phyloP scores from a whole-genome alignment of 208 protist species.

The Balamuthia mandrillaris region DNA sequence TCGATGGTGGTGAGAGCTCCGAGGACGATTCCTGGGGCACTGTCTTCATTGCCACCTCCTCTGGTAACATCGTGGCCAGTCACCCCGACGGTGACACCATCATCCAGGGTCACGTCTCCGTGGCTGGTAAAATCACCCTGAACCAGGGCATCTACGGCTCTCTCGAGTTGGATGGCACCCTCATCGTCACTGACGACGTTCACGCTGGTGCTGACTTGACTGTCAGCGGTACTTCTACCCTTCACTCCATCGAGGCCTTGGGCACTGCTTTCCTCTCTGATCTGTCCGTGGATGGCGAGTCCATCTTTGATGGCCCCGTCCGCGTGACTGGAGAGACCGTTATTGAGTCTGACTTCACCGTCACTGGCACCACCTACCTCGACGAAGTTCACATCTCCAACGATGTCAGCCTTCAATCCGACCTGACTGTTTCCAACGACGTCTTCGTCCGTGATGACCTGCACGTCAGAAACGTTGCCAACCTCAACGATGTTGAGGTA shows the following conservation, averaged over 20 bases:
- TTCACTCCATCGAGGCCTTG: too few relatives aligned
- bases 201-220: not conserved
- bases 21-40: too few relatives aligned
- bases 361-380: not conserved
- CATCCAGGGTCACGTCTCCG: not conserved
- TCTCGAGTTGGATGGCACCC: not conserved
- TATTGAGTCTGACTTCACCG: not conserved
- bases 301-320: too few relatives aligned
- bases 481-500: too few relatives aligned
- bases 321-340: not conserved
- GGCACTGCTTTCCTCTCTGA: too few relatives aligned
- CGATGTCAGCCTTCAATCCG: not conserved
- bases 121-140: not conserved
- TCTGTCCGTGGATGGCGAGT: too few relatives aligned
- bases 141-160: not conserved
- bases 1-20: too few relatives aligned
- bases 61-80: too few relatives aligned
- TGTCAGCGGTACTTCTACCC: not conserved
- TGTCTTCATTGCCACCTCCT: too few relatives aligned
- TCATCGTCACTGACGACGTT: not conserved
- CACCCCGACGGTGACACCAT: not conserved
- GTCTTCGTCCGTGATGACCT: too few relatives aligned
- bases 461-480: too few relatives aligned
- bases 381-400: not conserved
- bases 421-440: not conserved